A percentile compares a stretch with the other conserved stretches of the same genome.
phyloP scores from a whole-genome alignment of 345 rosid species.

The Populus nigra region DNA sequence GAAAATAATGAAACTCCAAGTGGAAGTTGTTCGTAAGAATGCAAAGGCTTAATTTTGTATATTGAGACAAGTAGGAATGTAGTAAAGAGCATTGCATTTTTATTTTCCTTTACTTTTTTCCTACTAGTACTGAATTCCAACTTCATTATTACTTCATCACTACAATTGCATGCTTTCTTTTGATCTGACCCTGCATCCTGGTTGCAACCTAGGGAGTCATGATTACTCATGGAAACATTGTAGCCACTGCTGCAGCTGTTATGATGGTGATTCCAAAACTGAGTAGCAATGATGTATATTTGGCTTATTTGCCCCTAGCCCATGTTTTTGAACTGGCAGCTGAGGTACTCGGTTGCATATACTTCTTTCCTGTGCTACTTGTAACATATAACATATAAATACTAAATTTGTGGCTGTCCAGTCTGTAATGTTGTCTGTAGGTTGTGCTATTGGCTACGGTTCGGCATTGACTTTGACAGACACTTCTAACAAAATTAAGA shows the following conservation, averaged over 20 bases:
- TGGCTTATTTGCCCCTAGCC: slow-evolving; percentile 90
- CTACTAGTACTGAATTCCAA: not conserved
- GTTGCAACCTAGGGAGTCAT: slow-evolving; percentile 68
- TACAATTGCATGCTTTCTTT: not conserved
- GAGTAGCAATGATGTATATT: slow-evolving; percentile 48
- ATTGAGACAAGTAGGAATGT: not conserved
- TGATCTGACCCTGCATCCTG: slow-evolving; percentile 27
- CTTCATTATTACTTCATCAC: not conserved
- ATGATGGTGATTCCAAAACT: slow-evolving; percentile 61
- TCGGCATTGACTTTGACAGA: slow-evolving; percentile 81
- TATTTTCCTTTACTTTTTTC: not conserved
- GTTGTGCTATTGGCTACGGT: slow-evolving; percentile 85
- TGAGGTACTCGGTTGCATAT: slow-evolving; percentile 48
- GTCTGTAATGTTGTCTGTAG: slow-evolving; percentile 61
- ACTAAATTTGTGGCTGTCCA: slow-evolving; percentile 36
- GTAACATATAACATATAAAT: slow-evolving; percentile 16
- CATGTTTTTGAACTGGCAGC: slow-evolving; percentile 94
- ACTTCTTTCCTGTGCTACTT: slow-evolving; percentile 8
- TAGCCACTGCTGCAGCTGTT: slow-evolving; percentile 82
- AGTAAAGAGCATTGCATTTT: not conserved
- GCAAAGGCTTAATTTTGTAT: slow-evolving; percentile 1
- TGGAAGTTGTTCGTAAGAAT: not conserved
- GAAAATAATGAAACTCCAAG: no score
- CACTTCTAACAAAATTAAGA: slow-evolving; percentile 73
- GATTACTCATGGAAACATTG: slow-evolving; percentile 81